A percentile compares a stretch with the other conserved stretches of the same genome.
phyloP scores from a whole-genome alignment of 306 rosid species.

The Corylus heterophylla region DNA sequence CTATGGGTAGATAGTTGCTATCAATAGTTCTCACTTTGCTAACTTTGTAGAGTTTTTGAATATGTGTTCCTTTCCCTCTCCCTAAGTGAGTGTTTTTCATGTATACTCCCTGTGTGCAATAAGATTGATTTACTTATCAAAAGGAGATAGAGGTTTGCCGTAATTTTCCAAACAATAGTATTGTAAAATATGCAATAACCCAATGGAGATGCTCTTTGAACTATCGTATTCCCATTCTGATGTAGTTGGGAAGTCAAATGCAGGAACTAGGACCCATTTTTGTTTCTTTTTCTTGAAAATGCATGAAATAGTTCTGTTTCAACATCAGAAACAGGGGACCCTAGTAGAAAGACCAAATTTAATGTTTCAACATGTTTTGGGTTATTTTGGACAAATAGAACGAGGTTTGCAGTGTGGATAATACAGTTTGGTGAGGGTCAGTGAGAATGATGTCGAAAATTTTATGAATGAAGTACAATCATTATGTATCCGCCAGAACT shows the following conservation, averaged over 20 bases:
- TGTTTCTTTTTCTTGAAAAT: not conserved
- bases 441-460: not conserved
- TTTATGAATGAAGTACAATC: not conserved
- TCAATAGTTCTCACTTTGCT: no score
- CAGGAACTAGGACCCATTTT: not conserved
- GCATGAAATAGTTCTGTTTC: not conserved
- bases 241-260: not conserved
- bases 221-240: not conserved
- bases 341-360: not conserved
- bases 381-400: not conserved
- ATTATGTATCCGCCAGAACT: not conserved
- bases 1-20: no score
- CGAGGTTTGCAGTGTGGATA: not conserved
- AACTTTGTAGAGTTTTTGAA: no score
- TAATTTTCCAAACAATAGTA: not conserved
- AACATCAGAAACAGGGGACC: not conserved
- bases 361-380: not conserved
- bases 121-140: no score
- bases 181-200: not conserved
- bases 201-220: not conserved
- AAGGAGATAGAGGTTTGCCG: not conserved
- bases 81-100: no score
- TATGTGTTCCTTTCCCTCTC: no score
- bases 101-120: no score
- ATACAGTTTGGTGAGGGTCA: not conserved